phyloP scores from a whole-genome alignment of 2,329 filamentous ascomycete species.

The Diaporthe vexans region DNA sequence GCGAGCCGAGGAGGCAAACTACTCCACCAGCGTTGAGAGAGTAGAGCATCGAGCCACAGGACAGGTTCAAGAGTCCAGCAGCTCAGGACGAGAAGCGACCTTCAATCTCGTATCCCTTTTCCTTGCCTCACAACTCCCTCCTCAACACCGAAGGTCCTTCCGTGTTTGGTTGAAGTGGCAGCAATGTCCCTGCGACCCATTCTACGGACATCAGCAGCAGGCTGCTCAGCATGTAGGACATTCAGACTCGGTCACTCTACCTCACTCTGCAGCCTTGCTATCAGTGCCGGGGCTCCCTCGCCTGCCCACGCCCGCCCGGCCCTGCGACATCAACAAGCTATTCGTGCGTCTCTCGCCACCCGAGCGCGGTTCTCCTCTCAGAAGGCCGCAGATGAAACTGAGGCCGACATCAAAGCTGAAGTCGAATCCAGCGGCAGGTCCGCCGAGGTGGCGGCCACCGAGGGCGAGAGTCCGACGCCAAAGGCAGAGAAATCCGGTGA shows the following conservation, averaged over 20 bases:
- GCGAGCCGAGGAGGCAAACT: conserved; percentile 11
- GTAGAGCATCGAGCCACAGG: neutral
- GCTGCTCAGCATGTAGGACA: conserved; percentile 49
- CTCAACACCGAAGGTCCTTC: neutral
- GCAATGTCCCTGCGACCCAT: conserved; percentile 45
- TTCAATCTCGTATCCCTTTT: neutral
- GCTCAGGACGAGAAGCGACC: neutral
- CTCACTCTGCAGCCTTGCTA: conserved; percentile 33
- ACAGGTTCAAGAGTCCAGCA: neutral
- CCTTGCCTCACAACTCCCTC: neutral
- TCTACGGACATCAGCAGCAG: conserved; percentile 47
- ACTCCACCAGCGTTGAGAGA: neutral
- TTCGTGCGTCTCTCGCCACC: neutral
- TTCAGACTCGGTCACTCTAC: conserved; percentile 47
- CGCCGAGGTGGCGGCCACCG: conserved; percentile 35
- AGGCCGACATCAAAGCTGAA: neutral
- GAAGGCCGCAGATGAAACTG: conserved; percentile 38
- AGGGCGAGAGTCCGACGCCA: conserved; percentile 5
- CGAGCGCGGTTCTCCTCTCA: conserved; percentile 32
- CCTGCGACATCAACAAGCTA: conserved; percentile 3
- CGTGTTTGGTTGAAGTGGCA: neutral
- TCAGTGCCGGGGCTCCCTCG: conserved; percentile 36
- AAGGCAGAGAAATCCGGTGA: conserved; percentile 22
- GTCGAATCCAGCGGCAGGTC: neutral
- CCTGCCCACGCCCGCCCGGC: neutral